Conservation (phyloP, 2,329 filamentous ascomycete genomes). For the Alternaria novae-zelandiae region DNA sequence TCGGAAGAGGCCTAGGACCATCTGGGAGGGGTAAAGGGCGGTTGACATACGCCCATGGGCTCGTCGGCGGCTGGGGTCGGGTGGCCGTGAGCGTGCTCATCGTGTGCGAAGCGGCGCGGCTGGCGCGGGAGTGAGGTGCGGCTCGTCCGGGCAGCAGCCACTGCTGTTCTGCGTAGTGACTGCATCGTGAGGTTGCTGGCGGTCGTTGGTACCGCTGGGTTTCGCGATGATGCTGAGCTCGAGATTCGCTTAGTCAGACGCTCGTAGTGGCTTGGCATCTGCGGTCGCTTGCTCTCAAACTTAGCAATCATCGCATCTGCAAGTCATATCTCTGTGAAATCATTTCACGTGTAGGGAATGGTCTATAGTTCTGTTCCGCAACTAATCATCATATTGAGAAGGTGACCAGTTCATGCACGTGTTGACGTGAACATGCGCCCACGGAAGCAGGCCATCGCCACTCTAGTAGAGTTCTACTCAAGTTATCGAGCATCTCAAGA, state of each 20-base stretch:
- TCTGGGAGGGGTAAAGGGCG: constrained; percentile 17
- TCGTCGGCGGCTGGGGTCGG: constrained; percentile 52
- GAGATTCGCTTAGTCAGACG: constrained; percentile 17
- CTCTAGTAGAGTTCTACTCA: not conserved
- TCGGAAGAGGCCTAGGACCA: not conserved
- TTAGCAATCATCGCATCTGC: not conserved
- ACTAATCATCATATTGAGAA: not conserved
- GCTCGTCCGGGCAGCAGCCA: constrained; percentile 50
- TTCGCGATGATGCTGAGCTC: constrained; percentile 39
- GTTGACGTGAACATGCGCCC: not conserved
- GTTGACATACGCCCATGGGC: constrained; percentile 58
- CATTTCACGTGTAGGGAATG: not conserved
- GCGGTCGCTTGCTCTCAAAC: not conserved
- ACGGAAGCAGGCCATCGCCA: not conserved
- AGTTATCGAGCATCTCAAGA: not conserved
- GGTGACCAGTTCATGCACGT: not conserved
- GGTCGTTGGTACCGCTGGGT: constrained; percentile 24
- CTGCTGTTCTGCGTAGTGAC: constrained; percentile 53
- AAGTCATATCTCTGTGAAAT: not conserved
- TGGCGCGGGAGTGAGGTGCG: constrained; percentile 45
- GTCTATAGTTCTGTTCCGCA: not conserved
- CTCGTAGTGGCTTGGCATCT: constrained; percentile 22
- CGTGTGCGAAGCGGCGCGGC: constrained; percentile 51
- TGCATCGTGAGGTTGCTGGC: constrained; percentile 50
- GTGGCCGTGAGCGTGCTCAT: constrained; percentile 45